Base-by-base conservation (phyloP, 805 yeast genomes). In the Metschnikowia reukaufii region DNA sequence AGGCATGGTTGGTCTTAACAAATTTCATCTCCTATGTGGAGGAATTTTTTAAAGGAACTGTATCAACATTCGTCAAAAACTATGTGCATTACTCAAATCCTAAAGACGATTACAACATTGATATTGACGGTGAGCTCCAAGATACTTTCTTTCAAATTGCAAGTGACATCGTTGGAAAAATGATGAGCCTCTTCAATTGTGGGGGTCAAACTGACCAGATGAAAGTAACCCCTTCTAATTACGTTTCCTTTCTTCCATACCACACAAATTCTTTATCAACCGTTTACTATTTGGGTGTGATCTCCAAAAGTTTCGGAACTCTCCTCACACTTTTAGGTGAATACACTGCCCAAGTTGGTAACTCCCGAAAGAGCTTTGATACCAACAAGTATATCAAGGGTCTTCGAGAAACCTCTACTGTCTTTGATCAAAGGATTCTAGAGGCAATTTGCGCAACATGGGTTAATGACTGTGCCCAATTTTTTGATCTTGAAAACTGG, bases 391-490 rank as follows among this genome's bases (percentile, higher is more conserved):
- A 61, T 29, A 56, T 72, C 44, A 70, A 70, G 42, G 52, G 54
- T 35, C 62, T 72, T 46, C 54, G 74, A 36, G 60, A 52, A n/a
- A 56, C 68, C 3, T 64, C 72, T 4, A 20, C 56, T 9, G 53
- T 61, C 16, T 63, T 69, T 15, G 71, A 67, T 47, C 77, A 70
- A 52, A 63, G 63, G 39, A 64, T 71, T 12, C 49, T 72, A 42
- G 76, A 72, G 54, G 75, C 73, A 1, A 54, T 65, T 2, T 72
- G 76, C 52, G 62, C 76, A 4, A 68, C 68, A 0, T 72, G 76
- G 76, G 71, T 72, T 4, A 72, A 72, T 48, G 77, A 72, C 49
- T 71, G 76, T 50, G 61, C 72, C 2, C 77, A 72, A 48, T 67
- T 72, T 33, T 70, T 67, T 51, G 76, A 71, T 41, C 56, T 72